Evolutionary conservation across 2,329 filamentous ascomycete genomes (phyloP), one percentile per base, ranked within the genome.

Genomic region (Dothistroma septosporum): DNA sequence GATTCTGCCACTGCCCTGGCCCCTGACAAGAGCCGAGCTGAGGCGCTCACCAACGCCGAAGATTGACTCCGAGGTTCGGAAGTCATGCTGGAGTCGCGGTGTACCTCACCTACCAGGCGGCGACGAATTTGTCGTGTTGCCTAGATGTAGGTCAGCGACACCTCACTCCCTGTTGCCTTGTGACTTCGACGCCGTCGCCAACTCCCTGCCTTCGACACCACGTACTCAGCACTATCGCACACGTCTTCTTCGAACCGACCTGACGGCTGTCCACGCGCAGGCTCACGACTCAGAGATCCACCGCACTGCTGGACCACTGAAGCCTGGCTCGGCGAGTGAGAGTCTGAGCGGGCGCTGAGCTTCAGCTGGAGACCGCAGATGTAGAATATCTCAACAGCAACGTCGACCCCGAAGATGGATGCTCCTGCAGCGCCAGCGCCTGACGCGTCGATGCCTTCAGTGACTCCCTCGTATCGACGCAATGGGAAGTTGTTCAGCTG

Each of bases 401-500:
- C 12, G 49, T 50, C 50, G 48, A 28, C 24, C 28, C 49, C 55
- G n/a, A n/a, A 55, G n/a, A 55, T 46, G 50, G 47, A 33, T n/a
- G 55, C 53, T 11, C 12, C 31, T 21, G 16, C 55, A 19, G 44
- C 31, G 9, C 32, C 53, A 28, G 22, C 53, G 14, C 28, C 53
- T 31, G 57, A 33, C 24, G 54, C 49, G 22, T 46, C 53, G 53
- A 12, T 31, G 21, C 32, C 33, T 3, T 64, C 60, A 11, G 57
- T 67, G 24, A 63, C 59, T 19, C 65, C 64, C n/a, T 62, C 63
- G 4, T 72, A 70, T 60, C 59, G 69, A 35, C 64, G 73, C 6
- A 75, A 75, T 59, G 73, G 73, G 55, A 74, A 75, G 54, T 58
- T 73, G 14, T 72, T 70, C 61, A 70, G 66, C 55, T 75, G 72